Evolutionary conservation across 495 filamentous ascomycete genomes (phyloP).

Genomic region (Paragyromitra xinjiangensis): DNA sequence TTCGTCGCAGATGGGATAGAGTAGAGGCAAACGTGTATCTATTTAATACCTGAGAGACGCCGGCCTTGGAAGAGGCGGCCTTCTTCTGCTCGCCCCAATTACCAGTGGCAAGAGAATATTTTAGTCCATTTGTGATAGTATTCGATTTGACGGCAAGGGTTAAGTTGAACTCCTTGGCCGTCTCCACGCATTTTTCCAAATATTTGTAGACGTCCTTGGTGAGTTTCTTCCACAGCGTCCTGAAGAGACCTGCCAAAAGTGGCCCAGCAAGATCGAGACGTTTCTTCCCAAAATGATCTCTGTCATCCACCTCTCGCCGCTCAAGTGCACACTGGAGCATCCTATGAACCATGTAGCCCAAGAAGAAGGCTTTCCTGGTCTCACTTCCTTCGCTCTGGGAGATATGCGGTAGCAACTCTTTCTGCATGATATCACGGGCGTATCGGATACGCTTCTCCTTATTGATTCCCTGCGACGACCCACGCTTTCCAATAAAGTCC

Average conservation of each 20-base stretch:
- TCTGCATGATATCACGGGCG: constrained; percentile 92
- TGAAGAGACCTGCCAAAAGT: constrained; percentile 90
- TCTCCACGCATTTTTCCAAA: constrained; percentile 89
- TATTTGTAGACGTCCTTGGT: constrained; percentile 88
- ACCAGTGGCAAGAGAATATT: constrained; percentile 96
- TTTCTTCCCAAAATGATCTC: constrained; percentile 99
- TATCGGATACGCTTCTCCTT: constrained; percentile 88
- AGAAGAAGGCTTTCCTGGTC: constrained; percentile 95
- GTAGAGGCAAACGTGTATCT: constrained; percentile 97
- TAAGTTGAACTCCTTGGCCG: constrained; percentile 83
- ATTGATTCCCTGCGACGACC: constrained; percentile 75
- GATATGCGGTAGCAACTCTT: constrained; percentile 95
- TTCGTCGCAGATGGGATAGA: constrained; percentile 92
- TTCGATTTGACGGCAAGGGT: constrained; percentile 89
- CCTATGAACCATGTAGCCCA: constrained; percentile 98
- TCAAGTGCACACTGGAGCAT: constrained; percentile 91
- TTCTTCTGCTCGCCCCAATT: constrained; percentile 99
- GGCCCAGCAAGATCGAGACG: constrained; percentile 94
- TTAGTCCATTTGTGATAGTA: constrained; percentile 89
- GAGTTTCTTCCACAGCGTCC: constrained; percentile 83
- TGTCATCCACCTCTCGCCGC: constrained; percentile 89
- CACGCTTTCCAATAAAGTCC: constrained; percentile 94
- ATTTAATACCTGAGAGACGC: constrained; percentile 97
- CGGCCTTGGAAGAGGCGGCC: constrained; percentile 88
- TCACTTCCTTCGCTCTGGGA: constrained; percentile 96